Evolutionary conservation across 78 protist genomes (phyloP).

Genomic region (Protostelium mycophagum): DNA sequence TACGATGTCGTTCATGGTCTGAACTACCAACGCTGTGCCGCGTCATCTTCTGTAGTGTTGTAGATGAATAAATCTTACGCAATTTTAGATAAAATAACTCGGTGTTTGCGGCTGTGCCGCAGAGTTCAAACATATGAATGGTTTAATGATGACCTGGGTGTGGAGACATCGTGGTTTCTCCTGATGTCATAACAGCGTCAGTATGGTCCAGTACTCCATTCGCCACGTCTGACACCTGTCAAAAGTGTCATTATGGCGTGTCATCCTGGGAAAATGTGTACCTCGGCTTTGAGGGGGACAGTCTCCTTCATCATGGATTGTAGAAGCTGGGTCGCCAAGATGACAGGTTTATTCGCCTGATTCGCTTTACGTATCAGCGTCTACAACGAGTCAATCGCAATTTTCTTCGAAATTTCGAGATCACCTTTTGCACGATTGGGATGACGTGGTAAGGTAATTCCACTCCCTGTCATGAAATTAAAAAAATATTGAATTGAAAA

Average conservation of each 20-base stretch:
- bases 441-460: neutral
- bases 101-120: too few species aligned
- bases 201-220: neutral
- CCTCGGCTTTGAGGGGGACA: neutral
- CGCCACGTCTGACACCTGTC: neutral
- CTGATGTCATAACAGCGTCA: neutral
- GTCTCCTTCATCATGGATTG: neutral
- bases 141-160: too few species aligned
- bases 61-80: too few species aligned
- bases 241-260: too few species aligned
- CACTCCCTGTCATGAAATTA: neutral
- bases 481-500: too few species aligned
- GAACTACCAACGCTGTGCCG: neutral
- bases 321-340: neutral
- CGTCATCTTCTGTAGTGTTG: too few species aligned
- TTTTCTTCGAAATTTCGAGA: neutral
- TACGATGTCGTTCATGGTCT: neutral
- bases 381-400: neutral
- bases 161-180: neutral
- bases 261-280: too few species aligned
- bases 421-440: neutral
- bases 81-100: too few species aligned
- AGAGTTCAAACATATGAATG: too few species aligned
- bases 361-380: neutral
- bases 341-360: neutral